A percentile compares a stretch with the other conserved stretches of the same genome.
These are phyloP conservation scores for Clausena lansium DNA, from an alignment of 345 rosid species.

Conservation along the genomic window DNA sequence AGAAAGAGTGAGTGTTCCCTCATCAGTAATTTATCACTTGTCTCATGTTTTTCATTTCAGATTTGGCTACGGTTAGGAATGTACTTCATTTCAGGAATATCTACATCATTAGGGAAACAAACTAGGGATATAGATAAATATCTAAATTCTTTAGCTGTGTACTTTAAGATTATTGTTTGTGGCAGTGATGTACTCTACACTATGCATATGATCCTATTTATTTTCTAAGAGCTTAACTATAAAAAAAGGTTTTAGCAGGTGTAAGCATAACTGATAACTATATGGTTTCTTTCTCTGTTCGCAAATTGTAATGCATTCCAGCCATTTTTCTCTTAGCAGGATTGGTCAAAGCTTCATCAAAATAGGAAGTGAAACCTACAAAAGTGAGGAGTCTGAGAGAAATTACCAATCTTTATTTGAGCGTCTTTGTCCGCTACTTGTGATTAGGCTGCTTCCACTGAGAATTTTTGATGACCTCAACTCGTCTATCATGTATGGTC, in stretches of 20 bases:
- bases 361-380: conserved; percentile 33
- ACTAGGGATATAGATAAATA: neutral
- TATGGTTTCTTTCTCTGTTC: neutral
- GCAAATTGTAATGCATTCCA: conserved; percentile 1
- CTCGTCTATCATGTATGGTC: conserved; percentile 56
- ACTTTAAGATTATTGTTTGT: neutral
- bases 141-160: neutral
- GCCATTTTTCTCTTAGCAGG: conserved; percentile 23
- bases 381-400: conserved; percentile 29
- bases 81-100: neutral
- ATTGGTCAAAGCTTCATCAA: conserved; percentile 36
- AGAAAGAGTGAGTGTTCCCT: conserved; percentile 47
- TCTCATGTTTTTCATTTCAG: neutral
- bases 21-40: neutral
- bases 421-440: conserved; percentile 82
- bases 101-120: neutral
- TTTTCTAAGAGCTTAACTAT: neutral
- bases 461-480: conserved; percentile 63
- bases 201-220: neutral
- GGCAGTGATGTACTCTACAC: neutral
- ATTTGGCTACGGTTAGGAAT: neutral
- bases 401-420: conserved; percentile 60
- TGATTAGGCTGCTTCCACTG: conserved; percentile 79
- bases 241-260: neutral
- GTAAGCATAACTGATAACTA: neutral